Evolutionary conservation across 2,329 filamentous ascomycete species (phyloP).

Genomic region (Monosporascus sp.): DNA sequence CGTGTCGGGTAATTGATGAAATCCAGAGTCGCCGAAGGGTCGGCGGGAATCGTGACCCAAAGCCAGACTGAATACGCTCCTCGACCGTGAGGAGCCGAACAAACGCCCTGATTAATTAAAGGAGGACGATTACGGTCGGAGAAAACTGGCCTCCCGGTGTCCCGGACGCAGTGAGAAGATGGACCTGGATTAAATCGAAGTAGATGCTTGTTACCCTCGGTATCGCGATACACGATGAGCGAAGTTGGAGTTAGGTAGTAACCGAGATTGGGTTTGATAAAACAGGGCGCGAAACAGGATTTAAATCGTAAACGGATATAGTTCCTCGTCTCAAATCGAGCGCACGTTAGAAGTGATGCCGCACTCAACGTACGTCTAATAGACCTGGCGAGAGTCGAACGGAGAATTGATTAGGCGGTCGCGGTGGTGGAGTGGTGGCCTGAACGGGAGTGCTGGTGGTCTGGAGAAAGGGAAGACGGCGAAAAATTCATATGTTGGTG

Average conservation of each 20-base stretch:
- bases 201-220: too few relatives aligned
- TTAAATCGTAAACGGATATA: too few relatives aligned
- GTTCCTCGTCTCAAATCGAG: too few relatives aligned
- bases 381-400: too few relatives aligned
- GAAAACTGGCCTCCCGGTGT: background rate
- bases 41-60: slow-evolving; percentile 1
- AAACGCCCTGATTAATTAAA: background rate
- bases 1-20: background rate
- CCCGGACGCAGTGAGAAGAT: background rate
- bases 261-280: too few relatives aligned
- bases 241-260: too few relatives aligned
- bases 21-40: background rate
- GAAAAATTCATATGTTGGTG: slow-evolving; percentile 1
- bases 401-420: too few relatives aligned
- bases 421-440: background rate
- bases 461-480: slow-evolving; percentile 15
- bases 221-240: too few relatives aligned
- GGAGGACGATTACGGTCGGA: background rate
- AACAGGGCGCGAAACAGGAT: too few relatives aligned
- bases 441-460: slow-evolving; percentile 21
- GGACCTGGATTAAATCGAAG: too few relatives aligned
- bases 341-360: too few relatives aligned
- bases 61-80: background rate
- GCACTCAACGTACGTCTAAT: too few relatives aligned
- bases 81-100: background rate